Conservation (phyloP, 2,329 filamentous ascomycete species). For the Rachicladosporium sp. region DNA sequence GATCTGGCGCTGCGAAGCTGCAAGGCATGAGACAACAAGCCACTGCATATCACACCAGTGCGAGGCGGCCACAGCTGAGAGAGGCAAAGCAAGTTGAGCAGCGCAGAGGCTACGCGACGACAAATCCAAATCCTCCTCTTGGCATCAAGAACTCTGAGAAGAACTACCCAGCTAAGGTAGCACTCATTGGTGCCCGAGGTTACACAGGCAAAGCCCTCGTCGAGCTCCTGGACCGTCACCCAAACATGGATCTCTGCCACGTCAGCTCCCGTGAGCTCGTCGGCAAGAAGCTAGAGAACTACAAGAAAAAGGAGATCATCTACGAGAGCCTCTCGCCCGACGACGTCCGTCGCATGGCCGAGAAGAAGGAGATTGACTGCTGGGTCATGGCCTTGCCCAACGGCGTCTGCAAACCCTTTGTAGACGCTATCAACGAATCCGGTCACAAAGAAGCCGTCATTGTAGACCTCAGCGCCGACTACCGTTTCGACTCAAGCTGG, state of each 20-base stretch:
- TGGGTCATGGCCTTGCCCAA: constrained; percentile 98
- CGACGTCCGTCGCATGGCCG: constrained; percentile 74
- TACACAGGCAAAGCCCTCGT: constrained; percentile 91
- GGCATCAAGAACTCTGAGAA: constrained; percentile 82
- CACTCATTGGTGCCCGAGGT: constrained; percentile 80
- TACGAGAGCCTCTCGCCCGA: constrained; percentile 86
- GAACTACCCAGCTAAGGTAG: constrained; percentile 63
- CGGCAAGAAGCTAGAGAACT: constrained; percentile 77
- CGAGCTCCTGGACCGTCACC: constrained; percentile 74
- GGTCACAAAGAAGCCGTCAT: constrained; percentile 59
- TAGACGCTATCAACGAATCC: constrained; percentile 71
- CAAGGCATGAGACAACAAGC: constrained; percentile 41
- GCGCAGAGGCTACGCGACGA: constrained; percentile 42
- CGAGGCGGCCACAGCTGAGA: constrained; percentile 15
- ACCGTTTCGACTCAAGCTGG: constrained; percentile 77
- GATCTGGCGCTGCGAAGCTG: constrained; percentile 33
- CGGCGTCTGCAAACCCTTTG: constrained; percentile 83
- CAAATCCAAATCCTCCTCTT: constrained; percentile 81
- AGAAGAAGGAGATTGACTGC: constrained; percentile 75
- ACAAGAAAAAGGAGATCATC: constrained; percentile 78
- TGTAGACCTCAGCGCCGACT: constrained; percentile 91
- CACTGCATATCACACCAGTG: constrained; percentile 54
- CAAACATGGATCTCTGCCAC: constrained; percentile 76
- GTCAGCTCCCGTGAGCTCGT: constrained; percentile 88
- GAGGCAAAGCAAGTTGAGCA: constrained; percentile 4